phyloP scores from a whole-genome alignment of 805 yeast species.

The Hanseniaspora nectarophila region DNA sequence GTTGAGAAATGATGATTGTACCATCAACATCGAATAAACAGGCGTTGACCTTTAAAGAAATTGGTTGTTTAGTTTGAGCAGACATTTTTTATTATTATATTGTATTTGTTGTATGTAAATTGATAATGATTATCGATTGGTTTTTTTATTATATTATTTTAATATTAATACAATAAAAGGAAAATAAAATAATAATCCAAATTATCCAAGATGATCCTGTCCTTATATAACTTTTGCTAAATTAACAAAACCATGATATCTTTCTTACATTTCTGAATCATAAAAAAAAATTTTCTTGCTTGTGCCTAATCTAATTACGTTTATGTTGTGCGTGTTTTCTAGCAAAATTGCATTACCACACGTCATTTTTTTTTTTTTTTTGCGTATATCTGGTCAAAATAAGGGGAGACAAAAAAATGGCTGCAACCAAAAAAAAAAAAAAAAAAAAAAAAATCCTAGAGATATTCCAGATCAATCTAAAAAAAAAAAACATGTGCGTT shows the following conservation, averaged over 20 bases:
- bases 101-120: neutral
- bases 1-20: conserved; percentile 71
- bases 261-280: no score
- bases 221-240: neutral
- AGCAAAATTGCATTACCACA: no score
- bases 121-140: neutral
- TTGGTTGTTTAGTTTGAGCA: conserved; percentile 21
- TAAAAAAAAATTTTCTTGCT: no score
- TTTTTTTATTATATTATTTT: neutral
- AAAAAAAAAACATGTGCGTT: neutral
- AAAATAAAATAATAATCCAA: neutral
- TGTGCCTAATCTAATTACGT: no score
- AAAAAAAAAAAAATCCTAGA: no score
- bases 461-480: no score
- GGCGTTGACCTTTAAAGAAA: conserved; percentile 33
- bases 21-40: conserved; percentile 78
- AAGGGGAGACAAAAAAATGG: no score
- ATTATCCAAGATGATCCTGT: neutral
- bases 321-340: no score
- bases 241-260: no score
- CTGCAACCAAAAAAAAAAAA: no score
- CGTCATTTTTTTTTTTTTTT: neutral
- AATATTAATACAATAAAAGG: no score
- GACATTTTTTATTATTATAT: conserved; percentile 11
- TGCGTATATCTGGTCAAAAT: no score